A percentile compares a stretch with the other conserved stretches of the same genome.
Conservation (phyloP, 352 stramenopile genomes). For the Phytophthora pistaciae region DNA sequence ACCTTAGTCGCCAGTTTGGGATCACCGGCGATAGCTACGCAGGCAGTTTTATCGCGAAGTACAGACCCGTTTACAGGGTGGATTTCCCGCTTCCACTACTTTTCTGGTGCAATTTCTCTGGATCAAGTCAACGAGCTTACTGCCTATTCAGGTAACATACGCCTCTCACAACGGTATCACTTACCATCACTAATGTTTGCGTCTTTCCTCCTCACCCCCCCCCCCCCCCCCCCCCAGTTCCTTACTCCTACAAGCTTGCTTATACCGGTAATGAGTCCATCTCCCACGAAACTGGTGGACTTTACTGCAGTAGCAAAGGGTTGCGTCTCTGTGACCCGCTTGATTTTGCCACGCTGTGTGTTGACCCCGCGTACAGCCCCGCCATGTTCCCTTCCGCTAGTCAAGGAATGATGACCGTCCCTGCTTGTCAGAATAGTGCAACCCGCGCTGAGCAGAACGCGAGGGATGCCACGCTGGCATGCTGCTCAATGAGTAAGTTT, state of each 20-base stretch:
- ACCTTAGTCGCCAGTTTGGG: neutral
- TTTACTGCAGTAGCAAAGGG: slow-evolving; percentile 34
- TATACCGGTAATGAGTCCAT: neutral
- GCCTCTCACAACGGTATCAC: neutral
- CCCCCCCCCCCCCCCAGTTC: slow-evolving; percentile 18
- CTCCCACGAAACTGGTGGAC: neutral
- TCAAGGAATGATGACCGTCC: slow-evolving; percentile 13
- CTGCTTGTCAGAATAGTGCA: slow-evolving; percentile 1
- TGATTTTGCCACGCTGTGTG: slow-evolving; percentile 53
- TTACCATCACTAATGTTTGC: neutral
- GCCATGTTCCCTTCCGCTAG: slow-evolving; percentile 26
- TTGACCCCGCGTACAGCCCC: slow-evolving; percentile 11
- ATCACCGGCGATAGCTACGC: slow-evolving; percentile 15
- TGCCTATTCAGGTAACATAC: slow-evolving; percentile 50
- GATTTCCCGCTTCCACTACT: slow-evolving; percentile 59
- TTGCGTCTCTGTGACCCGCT: slow-evolving; percentile 50
- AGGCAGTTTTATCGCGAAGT: slow-evolving; percentile 34
- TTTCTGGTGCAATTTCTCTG: slow-evolving; percentile 42
- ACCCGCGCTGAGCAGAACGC: slow-evolving; percentile 33
- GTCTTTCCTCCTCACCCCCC: too few species aligned
- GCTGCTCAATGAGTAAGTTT: slow-evolving; percentile 46
- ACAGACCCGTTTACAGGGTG: slow-evolving; percentile 45
- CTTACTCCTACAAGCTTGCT: neutral
- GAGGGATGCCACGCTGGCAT: slow-evolving; percentile 39
- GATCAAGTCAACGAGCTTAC: slow-evolving; percentile 47